Evolutionary conservation across 371 early-diverging fungal species (phyloP), one percentile per base, ranked within the genome.

Genomic region (Lichtheimia corymbifera): DNA sequence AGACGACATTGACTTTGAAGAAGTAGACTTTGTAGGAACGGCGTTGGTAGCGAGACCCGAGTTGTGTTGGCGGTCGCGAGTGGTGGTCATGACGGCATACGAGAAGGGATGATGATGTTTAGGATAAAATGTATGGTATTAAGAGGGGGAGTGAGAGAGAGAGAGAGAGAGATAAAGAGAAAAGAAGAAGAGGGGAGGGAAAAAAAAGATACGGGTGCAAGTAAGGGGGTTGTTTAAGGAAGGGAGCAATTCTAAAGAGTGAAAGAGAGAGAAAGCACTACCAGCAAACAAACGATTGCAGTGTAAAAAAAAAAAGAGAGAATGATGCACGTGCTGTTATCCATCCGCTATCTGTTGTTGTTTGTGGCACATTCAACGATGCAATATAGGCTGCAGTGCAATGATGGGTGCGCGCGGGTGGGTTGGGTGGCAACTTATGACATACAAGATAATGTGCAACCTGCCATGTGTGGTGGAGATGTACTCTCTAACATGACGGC

Each of bases 81-180:
- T 56, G 25, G 57, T 35, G 35, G 35, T 56, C 57, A 56, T 56
- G 57, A 42, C 22, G 24, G 57, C 57, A 56, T 56, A 27, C 57
- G 57, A 56, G 25, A 14, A 30, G 41, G 22, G 22, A 22, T 22
- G 22, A 22, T 22, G 9, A 53, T 28, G 13, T n/a, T 28, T n/a
- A 9, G 12, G 25, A 24, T 11, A 51, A 27, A n/a, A 43, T n/a
- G 47, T 5, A 47, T 28, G 35, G 5, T n/a, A n/a, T 22, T 14
- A 14, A 22, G 51, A 51, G 25, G 22, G 13, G 25, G 51, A 51
- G 11, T 22, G 2, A 51, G 51, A 51, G 13, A 5, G 51, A 25
- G 51, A 51, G 25, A 25, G 13, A 51, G 51, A 51, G 11, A 1
- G 2, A 51, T 25, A 51, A 3, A 5, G 51, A 25, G 51, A 25